phyloP scores from a whole-genome alignment of 768 basidiomycete genomes.

The Trametes cingulata region DNA sequence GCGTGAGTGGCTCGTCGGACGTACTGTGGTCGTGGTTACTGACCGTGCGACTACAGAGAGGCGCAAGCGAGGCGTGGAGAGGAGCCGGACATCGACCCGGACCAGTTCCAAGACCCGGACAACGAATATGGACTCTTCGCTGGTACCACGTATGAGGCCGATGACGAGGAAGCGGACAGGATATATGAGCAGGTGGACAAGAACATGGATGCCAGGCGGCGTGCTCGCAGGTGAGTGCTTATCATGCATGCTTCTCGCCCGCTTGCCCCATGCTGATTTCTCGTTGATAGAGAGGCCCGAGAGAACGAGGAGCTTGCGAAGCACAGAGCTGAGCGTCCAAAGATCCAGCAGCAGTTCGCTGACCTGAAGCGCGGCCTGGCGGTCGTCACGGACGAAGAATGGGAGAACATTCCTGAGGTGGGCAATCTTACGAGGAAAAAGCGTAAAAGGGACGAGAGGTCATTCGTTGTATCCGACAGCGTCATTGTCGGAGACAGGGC shows the following conservation, averaged over 20 bases:
- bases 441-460: slow-evolving; percentile 79
- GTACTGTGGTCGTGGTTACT: slow-evolving; percentile 30
- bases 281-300: slow-evolving; percentile 60
- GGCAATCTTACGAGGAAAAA: slow-evolving; percentile 94
- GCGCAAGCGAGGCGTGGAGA: slow-evolving; percentile 86
- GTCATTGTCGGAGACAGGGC: slow-evolving; percentile 83
- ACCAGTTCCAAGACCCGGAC: slow-evolving; percentile 95
- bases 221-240: slow-evolving; percentile 66
- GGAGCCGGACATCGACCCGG: slow-evolving; percentile 84
- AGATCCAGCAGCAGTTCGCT: slow-evolving; percentile 94
- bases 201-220: slow-evolving; percentile 85
- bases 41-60: slow-evolving; percentile 55
- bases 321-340: slow-evolving; percentile 85
- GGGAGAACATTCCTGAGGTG: slow-evolving; percentile 95
- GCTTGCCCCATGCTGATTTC: slow-evolving; percentile 28
- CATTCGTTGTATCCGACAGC: slow-evolving; percentile 92
- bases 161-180: slow-evolving; percentile 95
- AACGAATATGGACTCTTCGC: slow-evolving; percentile 96
- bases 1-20: slow-evolving; percentile 42
- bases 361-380: slow-evolving; percentile 91
- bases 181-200: slow-evolving; percentile 93
- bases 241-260: not conserved
- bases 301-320: slow-evolving; percentile 75
- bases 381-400: slow-evolving; percentile 85
- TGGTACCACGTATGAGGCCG: slow-evolving; percentile 93